Evolutionary conservation across 495 filamentous ascomycete species (phyloP), one percentile per base, ranked within the genome.

Genomic region (Penicillium goetzii): DNA sequence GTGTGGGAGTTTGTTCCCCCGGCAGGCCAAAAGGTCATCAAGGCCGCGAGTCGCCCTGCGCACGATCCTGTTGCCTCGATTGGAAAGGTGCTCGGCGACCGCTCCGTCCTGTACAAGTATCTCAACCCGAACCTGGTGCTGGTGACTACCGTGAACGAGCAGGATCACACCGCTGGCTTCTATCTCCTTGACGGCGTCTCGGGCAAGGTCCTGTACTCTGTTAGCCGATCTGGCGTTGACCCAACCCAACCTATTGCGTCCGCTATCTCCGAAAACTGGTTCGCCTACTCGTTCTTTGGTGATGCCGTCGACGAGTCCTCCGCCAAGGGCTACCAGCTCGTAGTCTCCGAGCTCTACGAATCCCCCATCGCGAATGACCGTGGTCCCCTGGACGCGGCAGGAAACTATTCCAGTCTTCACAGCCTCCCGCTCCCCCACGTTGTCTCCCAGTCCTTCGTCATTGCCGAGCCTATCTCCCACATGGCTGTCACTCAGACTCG

Each of bases 61-160:
- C 89, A 95, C 66, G 94, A 98, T 63, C 92, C 92, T 4, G 88
- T 97, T 47, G 94, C 96, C 11, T 97, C 95, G 0, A 97, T 99
- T 60, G 95, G 96, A 50, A 90, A 91, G 61, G 95, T 97, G 21
- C 85, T 98, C 34, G 93, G 92, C 55, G 88, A 98, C 68, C 88
- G 95, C 21, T 89, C 88, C 1, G 95, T 99, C 43, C 83, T 96
- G 62, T 99, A 98, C 85, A 99, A 99, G 79, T 97, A 97, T 73
- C 79, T 99, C 26, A 95, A 93, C 76, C 89, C 91, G 1, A 97
- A 98, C 75, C 81, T 93, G 6, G 79, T 93, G 8, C 85, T 97
- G 0, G 81, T 97, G 56, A 91, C 91, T 1, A 85, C 92, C 9
- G 79, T 88, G 19, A 78, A 89, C 58, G 83, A 87, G 36, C 75